phyloP scores from a whole-genome alignment of 768 basidiomycete species.

The Hericium rajendrae region DNA sequence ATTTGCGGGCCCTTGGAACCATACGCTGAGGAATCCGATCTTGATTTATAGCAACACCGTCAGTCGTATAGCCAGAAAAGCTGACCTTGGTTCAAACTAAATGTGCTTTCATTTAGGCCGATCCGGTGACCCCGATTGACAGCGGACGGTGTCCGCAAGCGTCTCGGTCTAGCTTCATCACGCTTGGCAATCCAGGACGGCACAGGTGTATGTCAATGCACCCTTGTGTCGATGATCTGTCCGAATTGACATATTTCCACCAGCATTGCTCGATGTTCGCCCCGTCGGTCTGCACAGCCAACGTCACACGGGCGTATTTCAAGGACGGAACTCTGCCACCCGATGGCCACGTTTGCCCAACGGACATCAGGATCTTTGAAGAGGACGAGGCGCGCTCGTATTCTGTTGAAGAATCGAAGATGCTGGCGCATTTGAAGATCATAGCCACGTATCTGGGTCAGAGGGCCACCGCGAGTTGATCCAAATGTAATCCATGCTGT shows the following conservation, averaged over 20 bases:
- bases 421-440: neutral
- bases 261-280: constrained; percentile 12
- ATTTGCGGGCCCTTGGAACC: constrained; percentile 16
- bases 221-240: too few relatives aligned
- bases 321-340: constrained; percentile 14
- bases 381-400: neutral
- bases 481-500: too few relatives aligned
- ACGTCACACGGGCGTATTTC: constrained; percentile 16
- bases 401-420: neutral
- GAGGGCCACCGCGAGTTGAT: too few relatives aligned
- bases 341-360: neutral
- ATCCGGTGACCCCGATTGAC: constrained; percentile 22
- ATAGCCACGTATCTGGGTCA: too few relatives aligned
- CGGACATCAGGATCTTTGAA: neutral
- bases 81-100: too few relatives aligned
- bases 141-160: constrained; percentile 17
- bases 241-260: neutral
- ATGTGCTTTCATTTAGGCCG: constrained; percentile 1
- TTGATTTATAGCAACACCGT: constrained; percentile 11
- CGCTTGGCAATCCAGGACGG: neutral
- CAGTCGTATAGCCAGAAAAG: neutral
- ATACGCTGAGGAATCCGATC: constrained; percentile 11
- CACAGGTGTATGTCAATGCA: neutral
- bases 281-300: constrained; percentile 19
- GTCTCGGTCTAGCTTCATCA: constrained; percentile 12